Evolutionary conservation across 495 filamentous ascomycete species (phyloP).

Genomic region (Collariella sp.): DNA sequence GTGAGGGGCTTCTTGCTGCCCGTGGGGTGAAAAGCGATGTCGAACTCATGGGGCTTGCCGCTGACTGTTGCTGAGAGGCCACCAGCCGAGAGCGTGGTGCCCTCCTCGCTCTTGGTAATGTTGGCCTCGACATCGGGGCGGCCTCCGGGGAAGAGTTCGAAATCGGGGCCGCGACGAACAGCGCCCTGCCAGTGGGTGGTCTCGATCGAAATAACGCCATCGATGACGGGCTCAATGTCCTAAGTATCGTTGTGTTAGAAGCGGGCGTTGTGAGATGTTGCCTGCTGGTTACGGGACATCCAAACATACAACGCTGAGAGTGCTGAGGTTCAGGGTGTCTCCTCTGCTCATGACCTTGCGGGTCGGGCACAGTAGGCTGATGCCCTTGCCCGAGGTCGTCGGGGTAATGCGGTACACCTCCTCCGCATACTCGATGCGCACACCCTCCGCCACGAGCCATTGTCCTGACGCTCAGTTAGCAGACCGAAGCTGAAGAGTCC

Average conservation of each 20-base stretch:
- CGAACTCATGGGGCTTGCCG: slow-evolving; percentile 46
- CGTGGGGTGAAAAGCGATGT: slow-evolving; percentile 47
- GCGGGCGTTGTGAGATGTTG: slow-evolving; percentile 22
- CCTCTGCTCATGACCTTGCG: slow-evolving; percentile 40
- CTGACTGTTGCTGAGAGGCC: slow-evolving; percentile 45
- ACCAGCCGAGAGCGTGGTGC: slow-evolving; percentile 50
- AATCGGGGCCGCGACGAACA: slow-evolving; percentile 53
- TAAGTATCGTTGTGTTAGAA: slow-evolving; percentile 23
- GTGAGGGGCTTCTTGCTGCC: slow-evolving; percentile 45
- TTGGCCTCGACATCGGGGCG: slow-evolving; percentile 37
- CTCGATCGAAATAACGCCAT: slow-evolving; percentile 55
- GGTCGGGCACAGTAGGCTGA: slow-evolving; percentile 44
- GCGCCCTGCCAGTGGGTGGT: slow-evolving; percentile 56
- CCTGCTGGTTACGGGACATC: no score
- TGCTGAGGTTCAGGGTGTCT: slow-evolving; percentile 51
- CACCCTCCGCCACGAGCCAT: slow-evolving; percentile 42
- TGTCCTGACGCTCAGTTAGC: slow-evolving; percentile 1
- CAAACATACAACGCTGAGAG: slow-evolving; percentile 35
- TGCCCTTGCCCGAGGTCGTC: slow-evolving; percentile 26
- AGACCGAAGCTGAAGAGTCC: not conserved
- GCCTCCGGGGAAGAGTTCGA: slow-evolving; percentile 49
- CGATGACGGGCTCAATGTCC: slow-evolving; percentile 46
- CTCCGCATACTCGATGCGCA: slow-evolving; percentile 47
- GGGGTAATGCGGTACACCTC: slow-evolving; percentile 42
- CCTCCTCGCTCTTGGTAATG: slow-evolving; percentile 40